These are phyloP conservation scores for Aspergillus biplanus DNA, from an alignment of 495 filamentous ascomycete species.

Conservation along the genomic window DNA sequence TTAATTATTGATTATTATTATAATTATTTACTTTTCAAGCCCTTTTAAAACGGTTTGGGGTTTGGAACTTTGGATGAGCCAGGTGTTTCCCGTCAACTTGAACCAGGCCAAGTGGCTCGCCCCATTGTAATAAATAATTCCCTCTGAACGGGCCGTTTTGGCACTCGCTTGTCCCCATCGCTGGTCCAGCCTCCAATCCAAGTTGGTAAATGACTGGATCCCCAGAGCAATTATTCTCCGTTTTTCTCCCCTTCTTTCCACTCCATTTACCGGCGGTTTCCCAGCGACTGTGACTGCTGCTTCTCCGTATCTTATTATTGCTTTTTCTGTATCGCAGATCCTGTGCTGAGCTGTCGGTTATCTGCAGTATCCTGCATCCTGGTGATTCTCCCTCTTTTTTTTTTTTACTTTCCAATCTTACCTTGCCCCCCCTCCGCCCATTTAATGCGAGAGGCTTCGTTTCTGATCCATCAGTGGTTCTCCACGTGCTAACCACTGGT, in stretches of 20 bases:
- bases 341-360: slow-evolving; percentile 33
- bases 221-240: slow-evolving; percentile 5
- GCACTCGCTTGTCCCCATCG: slow-evolving; percentile 27
- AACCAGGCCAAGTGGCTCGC: slow-evolving; percentile 21
- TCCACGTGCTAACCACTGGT: slow-evolving; percentile 34
- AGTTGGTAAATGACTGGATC: slow-evolving; percentile 13
- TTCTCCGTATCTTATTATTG: slow-evolving; percentile 15
- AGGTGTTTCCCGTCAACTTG: slow-evolving; percentile 16
- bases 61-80: neutral
- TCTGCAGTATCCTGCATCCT: slow-evolving; percentile 27
- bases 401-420: neutral
- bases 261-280: neutral
- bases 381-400: slow-evolving; percentile 13
- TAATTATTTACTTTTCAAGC: too few species aligned
- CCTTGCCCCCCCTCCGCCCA: slow-evolving; percentile 13
- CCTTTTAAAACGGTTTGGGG: neutral
- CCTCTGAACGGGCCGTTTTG: slow-evolving; percentile 21
- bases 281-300: slow-evolving; percentile 4
- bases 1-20: too few species aligned
- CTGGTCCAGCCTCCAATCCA: slow-evolving; percentile 28
- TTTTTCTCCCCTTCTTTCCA: slow-evolving; percentile 4
- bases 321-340: slow-evolving; percentile 26
- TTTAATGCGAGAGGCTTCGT: slow-evolving; percentile 13
- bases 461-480: slow-evolving; percentile 27
- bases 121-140: slow-evolving; percentile 11